Conservation (phyloP, 2,329 filamentous ascomycete genomes). For the Volutella citrinella region DNA sequence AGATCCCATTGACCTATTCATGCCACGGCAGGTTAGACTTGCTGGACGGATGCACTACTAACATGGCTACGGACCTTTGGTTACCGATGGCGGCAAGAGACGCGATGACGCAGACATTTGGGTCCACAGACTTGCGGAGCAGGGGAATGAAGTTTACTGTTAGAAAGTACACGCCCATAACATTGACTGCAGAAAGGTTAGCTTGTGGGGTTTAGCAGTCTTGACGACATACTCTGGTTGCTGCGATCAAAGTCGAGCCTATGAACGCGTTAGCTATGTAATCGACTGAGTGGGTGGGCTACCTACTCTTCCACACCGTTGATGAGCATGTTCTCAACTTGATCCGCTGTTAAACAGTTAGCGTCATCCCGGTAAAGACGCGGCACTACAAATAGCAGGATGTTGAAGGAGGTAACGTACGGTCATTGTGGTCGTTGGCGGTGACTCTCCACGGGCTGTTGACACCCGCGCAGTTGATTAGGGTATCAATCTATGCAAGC, state of each 20-base stretch:
- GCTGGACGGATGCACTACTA: neutral
- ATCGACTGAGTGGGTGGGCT: too few species aligned
- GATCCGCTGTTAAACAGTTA: neutral
- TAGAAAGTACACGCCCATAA: conserved; percentile 1
- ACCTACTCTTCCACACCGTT: conserved; percentile 1
- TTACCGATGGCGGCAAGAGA: conserved; percentile 1
- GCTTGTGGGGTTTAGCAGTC: too few species aligned
- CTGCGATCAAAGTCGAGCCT: too few species aligned
- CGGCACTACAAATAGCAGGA: too few species aligned
- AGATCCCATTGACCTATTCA: conserved; percentile 1
- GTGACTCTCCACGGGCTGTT: conserved; percentile 1
- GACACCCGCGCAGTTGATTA: neutral
- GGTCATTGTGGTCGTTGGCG: conserved; percentile 1
- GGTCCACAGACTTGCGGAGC: neutral
- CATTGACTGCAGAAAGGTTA: neutral
- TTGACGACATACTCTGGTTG: too few species aligned
- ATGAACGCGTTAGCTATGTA: too few species aligned
- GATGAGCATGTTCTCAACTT: neutral
- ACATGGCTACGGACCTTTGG: neutral
- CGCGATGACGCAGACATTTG: neutral
- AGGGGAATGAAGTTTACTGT: neutral
- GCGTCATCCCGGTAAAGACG: neutral
- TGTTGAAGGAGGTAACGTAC: too few species aligned
- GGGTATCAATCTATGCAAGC: conserved; percentile 1
- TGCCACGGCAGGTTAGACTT: too few species aligned